Conservation (phyloP, 768 basidiomycete genomes). For the Lentinula raphanica region DNA sequence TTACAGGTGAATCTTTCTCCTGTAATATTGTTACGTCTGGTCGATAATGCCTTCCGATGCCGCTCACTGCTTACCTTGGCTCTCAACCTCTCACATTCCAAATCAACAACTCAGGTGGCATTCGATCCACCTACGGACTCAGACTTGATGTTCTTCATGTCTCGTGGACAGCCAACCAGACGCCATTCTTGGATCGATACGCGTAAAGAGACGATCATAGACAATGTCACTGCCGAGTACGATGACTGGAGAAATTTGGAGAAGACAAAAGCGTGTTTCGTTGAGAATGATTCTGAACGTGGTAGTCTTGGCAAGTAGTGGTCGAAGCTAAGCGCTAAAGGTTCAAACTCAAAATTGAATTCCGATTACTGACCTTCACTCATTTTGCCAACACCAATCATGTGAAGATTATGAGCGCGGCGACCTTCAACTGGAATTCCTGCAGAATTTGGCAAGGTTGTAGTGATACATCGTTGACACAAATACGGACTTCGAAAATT, state of each 20-base stretch:
- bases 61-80: not conserved
- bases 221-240: not conserved
- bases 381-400: too few species aligned
- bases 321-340: too few species aligned
- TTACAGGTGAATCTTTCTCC: not conserved
- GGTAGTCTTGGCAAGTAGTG: too few species aligned
- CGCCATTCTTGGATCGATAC: not conserved
- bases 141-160: constrained; percentile 1
- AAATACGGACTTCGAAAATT: too few species aligned
- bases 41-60: not conserved
- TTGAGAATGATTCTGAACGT: not conserved
- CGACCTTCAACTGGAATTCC: too few species aligned
- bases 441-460: too few species aligned
- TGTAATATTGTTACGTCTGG: not conserved
- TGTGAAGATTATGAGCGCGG: too few species aligned
- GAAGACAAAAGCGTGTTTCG: constrained; percentile 2
- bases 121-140: not conserved
- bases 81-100: not conserved
- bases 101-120: not conserved
- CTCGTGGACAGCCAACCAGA: not conserved
- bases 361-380: too few species aligned
- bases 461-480: too few species aligned
- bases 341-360: too few species aligned
- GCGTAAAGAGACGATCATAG: not conserved
- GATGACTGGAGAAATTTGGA: not conserved